Base-by-base conservation (phyloP, 371 early-diverging fungal genomes). In the Syncephalastrum sp. region DNA sequence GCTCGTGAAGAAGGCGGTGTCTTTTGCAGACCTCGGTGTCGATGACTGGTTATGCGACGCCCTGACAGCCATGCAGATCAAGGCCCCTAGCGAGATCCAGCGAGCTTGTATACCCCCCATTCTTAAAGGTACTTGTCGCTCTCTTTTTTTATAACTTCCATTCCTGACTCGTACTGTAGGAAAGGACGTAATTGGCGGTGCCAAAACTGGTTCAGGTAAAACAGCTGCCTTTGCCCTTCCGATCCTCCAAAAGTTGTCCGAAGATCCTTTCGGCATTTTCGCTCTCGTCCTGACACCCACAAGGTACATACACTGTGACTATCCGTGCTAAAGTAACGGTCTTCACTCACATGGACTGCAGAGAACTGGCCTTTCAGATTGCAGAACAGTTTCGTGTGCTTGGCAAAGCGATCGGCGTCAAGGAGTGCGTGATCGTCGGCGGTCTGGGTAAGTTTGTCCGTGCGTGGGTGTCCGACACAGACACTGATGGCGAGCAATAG, bases 221-320 rank as follows among this genome's bases (percentile, higher is more conserved):
- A 99, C 99, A 0, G 95, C 99, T 8, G 97, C 99, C 0, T 99
- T 99, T 82, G 95, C 99, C 3, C 69, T 99, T 16, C 99, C 99
- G 0, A 96, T 99, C 17, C 77, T 99, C 50, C 96, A 99, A 66
- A 88, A 88, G 70, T 80, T 97, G 7, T 85, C 93, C 0, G 89
- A 93, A 63, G 92, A 97, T 59, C 96, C 97, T 10, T 97, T 85
- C 61, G 98, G 98, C 23, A 85, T 96, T 1, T 98, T 90, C 80
- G 97, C 94, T 1, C 64, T 97, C 17, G 91, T 99, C 0, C 68
- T 99, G 63, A 97, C 98, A 25, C 99, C 99, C 2, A 99, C 99
- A 1, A 85, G 93, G 87, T 92, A 79, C 47, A 47, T 21, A 21
- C 21, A 21, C 21, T 21, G 21, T 21, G 21, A 21, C 21, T 21